phyloP scores from a whole-genome alignment of 768 basidiomycete genomes.

The Boletellus emodensis region DNA sequence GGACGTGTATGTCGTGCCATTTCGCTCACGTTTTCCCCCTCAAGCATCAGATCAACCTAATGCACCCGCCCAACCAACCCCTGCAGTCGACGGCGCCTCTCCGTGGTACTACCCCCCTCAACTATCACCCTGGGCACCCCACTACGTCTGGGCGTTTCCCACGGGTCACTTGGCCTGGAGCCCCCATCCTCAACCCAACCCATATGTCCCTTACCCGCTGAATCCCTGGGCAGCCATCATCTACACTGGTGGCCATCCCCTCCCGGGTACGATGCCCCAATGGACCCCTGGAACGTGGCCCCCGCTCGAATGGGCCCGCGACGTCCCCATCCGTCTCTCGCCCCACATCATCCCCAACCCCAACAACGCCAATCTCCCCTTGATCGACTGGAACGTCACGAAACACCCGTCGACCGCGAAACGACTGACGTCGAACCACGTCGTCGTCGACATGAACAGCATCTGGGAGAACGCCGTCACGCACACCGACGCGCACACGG shows the following conservation, averaged over 20 bases:
- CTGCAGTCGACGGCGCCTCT: background rate
- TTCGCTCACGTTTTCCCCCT: conserved; percentile 4
- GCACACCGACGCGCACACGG: conserved; percentile 12
- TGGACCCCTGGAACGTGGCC: conserved; percentile 30
- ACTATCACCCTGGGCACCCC: conserved; percentile 17
- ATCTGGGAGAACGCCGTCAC: conserved; percentile 21
- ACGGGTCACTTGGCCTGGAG: conserved; percentile 25
- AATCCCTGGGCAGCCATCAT: conserved; percentile 15
- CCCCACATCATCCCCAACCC: conserved; percentile 33
- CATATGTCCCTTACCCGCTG: conserved; percentile 2
- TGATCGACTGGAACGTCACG: conserved; percentile 35
- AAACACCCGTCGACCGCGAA: conserved; percentile 30
- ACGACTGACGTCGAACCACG: conserved; percentile 28
- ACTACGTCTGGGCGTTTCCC: conserved; percentile 25
- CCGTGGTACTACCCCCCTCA: conserved; percentile 1
- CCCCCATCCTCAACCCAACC: conserved; percentile 19
- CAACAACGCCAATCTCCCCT: conserved; percentile 24
- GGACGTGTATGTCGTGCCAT: background rate
- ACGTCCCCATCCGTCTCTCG: conserved; percentile 23
- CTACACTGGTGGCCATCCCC: conserved; percentile 21
- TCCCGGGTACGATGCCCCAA: conserved; percentile 22
- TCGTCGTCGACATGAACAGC: conserved; percentile 17
- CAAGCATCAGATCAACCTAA: conserved; percentile 4
- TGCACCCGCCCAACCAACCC: background rate
- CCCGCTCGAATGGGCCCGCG: conserved; percentile 20